phyloP scores from a whole-genome alignment of 352 stramenopile species.

The Phytophthora foliorum region DNA sequence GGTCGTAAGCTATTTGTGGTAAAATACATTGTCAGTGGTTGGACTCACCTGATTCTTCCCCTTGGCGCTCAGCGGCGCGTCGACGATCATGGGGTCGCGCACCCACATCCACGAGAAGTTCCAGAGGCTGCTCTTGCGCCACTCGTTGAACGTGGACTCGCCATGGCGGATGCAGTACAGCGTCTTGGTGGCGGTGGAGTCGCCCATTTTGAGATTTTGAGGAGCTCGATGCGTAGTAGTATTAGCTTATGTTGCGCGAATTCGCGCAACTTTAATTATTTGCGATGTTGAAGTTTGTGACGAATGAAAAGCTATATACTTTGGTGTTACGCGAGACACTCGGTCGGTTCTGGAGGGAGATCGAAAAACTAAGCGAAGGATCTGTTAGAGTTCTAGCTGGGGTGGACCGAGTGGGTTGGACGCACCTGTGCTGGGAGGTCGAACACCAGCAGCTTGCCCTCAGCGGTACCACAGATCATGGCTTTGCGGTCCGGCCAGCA shows the following conservation, averaged over 20 bases:
- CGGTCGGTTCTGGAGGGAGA: constrained; percentile 8
- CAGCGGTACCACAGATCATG: constrained; percentile 43
- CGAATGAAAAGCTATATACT: neutral
- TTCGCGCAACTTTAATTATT: neutral
- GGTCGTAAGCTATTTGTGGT: neutral
- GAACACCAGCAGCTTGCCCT: constrained; percentile 46
- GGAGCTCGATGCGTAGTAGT: too few species aligned
- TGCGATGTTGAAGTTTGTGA: neutral
- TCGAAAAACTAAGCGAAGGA: constrained; percentile 23
- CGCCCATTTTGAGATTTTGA: constrained; percentile 24
- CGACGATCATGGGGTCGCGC: constrained; percentile 88
- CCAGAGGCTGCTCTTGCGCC: constrained; percentile 77
- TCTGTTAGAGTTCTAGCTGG: neutral
- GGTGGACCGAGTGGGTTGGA: neutral
- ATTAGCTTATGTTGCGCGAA: neutral
- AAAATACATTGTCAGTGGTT: too few species aligned
- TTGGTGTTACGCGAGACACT: constrained; percentile 1
- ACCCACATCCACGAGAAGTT: constrained; percentile 91
- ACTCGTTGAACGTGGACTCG: constrained; percentile 91
- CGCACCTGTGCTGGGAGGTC: constrained; percentile 34
- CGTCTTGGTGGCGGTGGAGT: constrained; percentile 51
- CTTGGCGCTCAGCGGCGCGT: constrained; percentile 78
- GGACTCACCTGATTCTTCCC: constrained; percentile 68
- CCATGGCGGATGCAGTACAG: constrained; percentile 91
- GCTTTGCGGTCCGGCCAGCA: constrained; percentile 43